Percentiles rank a stretch among this genome's conserved stretches.
Conservation (phyloP, 2,329 filamentous ascomycete genomes). For the Fusarium anguioides region DNA sequence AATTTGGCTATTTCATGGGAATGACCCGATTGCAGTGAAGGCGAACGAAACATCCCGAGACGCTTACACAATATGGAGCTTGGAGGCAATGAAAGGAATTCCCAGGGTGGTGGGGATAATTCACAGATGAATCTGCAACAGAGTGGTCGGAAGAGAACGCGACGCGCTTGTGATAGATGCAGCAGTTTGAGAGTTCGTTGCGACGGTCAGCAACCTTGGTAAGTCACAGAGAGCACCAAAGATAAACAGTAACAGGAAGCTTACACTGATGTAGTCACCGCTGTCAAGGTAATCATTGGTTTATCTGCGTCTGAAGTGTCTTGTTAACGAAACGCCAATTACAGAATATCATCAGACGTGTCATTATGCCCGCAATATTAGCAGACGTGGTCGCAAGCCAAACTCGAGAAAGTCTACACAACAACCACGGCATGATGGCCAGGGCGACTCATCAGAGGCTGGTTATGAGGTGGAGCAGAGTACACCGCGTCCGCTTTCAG, state of each 20-base stretch:
- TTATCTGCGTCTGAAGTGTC: rapidly evolving
- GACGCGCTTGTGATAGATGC: constrained; percentile 3
- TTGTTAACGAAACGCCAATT: rapidly evolving
- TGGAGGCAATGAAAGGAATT: background rate
- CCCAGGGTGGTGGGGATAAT: background rate
- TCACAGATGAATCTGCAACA: background rate
- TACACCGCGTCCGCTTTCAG: background rate
- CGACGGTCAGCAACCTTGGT: constrained; percentile 2
- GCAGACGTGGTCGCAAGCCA: background rate
- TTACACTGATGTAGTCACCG: background rate
- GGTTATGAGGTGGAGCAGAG: background rate
- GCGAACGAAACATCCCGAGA: too few relatives aligned
- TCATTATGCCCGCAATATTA: background rate
- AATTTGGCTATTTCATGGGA: background rate
- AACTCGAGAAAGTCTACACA: background rate
- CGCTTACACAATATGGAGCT: background rate
- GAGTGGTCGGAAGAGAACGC: background rate
- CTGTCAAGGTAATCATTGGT: background rate
- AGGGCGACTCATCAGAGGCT: background rate
- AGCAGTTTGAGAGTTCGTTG: background rate
- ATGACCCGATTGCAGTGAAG: background rate
- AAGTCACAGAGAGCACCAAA: background rate
- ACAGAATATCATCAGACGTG: background rate
- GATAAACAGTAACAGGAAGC: rapidly evolving
- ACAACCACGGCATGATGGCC: background rate